Conservation (phyloP, 495 filamentous ascomycete genomes). For the Penicillium arizonense region DNA sequence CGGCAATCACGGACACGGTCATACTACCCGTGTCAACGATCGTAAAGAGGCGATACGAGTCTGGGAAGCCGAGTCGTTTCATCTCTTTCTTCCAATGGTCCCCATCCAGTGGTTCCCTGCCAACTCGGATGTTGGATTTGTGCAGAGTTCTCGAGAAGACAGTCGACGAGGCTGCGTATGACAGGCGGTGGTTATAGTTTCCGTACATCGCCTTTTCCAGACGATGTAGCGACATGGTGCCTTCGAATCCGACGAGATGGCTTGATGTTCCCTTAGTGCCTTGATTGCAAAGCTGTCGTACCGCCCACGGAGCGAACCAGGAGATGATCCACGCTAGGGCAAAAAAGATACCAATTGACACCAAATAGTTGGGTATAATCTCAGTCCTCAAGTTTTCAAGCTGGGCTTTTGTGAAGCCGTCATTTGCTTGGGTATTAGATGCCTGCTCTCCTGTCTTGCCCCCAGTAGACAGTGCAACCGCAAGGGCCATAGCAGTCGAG, state of each 20-base stretch:
- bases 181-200: conserved; percentile 10
- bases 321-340: conserved; percentile 12
- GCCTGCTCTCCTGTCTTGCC: too few relatives aligned
- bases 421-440: too few relatives aligned
- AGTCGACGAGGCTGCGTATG: conserved; percentile 8
- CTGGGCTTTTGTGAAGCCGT: too few relatives aligned
- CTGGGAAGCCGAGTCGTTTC: conserved; percentile 1
- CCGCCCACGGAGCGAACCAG: conserved; percentile 16
- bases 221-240: conserved; percentile 8
- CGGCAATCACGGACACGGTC: conserved; percentile 24
- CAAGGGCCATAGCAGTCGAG: conserved; percentile 1
- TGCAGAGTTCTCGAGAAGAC: conserved; percentile 10
- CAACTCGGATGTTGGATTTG: conserved; percentile 4
- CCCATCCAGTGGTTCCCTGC: conserved; percentile 4
- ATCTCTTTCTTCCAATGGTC: conserved; percentile 5
- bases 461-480: background rate
- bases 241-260: conserved; percentile 14
- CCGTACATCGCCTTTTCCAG: conserved; percentile 14
- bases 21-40: conserved; percentile 14
- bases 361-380: conserved; percentile 1
- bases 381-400: too few relatives aligned
- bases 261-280: conserved; percentile 6
- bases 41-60: conserved; percentile 11
- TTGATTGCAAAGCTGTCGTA: conserved; percentile 13
- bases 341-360: conserved; percentile 1